Evolutionary conservation across 331 rosid species (phyloP).

Genomic region (Acacia pycnantha): DNA sequence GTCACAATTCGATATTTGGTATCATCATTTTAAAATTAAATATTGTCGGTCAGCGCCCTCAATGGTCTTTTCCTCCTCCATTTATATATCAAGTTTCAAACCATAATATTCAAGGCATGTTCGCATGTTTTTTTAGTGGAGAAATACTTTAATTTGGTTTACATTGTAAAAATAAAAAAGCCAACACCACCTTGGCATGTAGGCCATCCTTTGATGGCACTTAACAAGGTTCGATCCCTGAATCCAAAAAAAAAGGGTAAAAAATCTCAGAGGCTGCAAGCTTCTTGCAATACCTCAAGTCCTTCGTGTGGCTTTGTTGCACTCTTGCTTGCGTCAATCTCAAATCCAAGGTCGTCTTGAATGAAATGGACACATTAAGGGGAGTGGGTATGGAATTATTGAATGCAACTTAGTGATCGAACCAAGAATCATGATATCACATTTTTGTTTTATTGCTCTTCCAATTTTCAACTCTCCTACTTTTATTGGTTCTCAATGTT

Average conservation of each 20-base stretch:
- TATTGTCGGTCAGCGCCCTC: neutral
- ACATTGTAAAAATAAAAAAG: neutral
- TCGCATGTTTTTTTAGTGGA: too few species aligned
- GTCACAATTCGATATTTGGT: neutral
- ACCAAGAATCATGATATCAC: neutral
- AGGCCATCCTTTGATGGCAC: too few species aligned
- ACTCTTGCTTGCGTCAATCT: neutral
- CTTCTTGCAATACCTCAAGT: neutral
- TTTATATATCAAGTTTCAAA: too few species aligned
- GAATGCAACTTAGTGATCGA: slow-evolving; percentile 1
- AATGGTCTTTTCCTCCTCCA: neutral
- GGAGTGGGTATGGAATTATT: neutral
- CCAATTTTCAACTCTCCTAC: slow-evolving; percentile 1
- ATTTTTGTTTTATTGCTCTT: neutral
- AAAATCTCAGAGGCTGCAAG: neutral
- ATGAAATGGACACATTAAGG: neutral
- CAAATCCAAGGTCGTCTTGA: neutral
- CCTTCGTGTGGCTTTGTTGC: neutral
- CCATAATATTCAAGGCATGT: too few species aligned
- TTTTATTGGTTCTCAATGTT: neutral
- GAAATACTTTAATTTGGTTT: neutral
- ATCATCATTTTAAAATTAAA: neutral
- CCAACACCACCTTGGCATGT: too few species aligned
- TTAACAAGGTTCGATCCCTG: too few species aligned
- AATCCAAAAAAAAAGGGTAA: accelerated